A percentile compares a stretch with the other conserved stretches of the same genome.
These are phyloP conservation scores for Jatropha multifida DNA, from an alignment of 441 rosid species.

Conservation along the genomic window DNA sequence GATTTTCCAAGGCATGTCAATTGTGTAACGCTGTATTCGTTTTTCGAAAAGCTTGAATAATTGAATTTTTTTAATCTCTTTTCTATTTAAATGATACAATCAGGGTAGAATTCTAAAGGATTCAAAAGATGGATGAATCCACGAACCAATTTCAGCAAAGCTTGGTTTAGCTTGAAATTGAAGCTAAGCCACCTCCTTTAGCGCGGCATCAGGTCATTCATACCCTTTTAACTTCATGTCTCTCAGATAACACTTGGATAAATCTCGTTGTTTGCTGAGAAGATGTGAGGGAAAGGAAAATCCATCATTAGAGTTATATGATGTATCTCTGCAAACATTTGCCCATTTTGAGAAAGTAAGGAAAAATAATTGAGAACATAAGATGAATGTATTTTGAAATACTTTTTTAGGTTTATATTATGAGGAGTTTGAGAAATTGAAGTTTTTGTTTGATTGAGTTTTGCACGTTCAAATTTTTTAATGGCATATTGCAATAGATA, in stretches of 20 bases:
- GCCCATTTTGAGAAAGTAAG: background rate
- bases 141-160: constrained; percentile 50
- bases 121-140: constrained; percentile 50
- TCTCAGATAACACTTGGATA: background rate
- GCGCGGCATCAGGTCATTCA: constrained; percentile 55
- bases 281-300: background rate
- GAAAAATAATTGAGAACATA: background rate
- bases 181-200: constrained; percentile 67
- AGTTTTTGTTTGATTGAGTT: background rate
- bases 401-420: background rate
- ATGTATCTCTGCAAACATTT: background rate
- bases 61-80: background rate
- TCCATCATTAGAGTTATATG: background rate
- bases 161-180: constrained; percentile 60
- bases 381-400: background rate
- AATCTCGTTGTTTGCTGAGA: background rate
- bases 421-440: background rate
- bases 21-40: background rate
- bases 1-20: background rate
- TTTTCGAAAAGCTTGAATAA: background rate
- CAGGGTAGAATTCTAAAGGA: constrained; percentile 1
- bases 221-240: background rate
- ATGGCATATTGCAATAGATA: too few relatives aligned
- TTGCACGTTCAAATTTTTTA: too few relatives aligned
- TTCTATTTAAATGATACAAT: background rate